Conservation (phyloP, 768 basidiomycete genomes). For the Cyclocybe aegerita region DNA sequence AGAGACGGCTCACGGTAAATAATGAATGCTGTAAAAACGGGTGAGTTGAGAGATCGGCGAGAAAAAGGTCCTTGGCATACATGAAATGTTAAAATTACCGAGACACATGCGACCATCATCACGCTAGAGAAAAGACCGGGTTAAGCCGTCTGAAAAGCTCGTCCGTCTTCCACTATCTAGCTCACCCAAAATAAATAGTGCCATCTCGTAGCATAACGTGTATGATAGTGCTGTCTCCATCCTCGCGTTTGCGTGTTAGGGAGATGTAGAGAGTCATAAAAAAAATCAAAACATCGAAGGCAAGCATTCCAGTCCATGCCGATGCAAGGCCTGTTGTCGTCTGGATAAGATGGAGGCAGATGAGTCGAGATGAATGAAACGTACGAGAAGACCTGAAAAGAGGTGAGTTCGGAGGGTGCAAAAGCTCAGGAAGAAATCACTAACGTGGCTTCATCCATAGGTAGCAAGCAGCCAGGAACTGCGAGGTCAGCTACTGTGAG, state of each 20-base stretch:
- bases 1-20: conserved; percentile 3
- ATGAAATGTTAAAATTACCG: conserved; percentile 14
- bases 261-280: conserved; percentile 38
- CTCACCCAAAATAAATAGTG: conserved; percentile 41
- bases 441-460: conserved; percentile 18
- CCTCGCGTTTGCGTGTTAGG: conserved; percentile 17
- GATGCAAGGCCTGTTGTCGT: conserved; percentile 27
- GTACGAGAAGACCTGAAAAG: conserved; percentile 5
- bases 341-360: not conserved
- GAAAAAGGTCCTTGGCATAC: conserved; percentile 5
- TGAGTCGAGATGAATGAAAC: not conserved
- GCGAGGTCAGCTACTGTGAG: conserved; percentile 10
- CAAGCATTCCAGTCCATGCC: conserved; percentile 39
- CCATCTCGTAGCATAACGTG: conserved; percentile 42
- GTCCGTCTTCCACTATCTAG: not conserved
- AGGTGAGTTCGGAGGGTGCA: not conserved
- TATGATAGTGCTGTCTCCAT: conserved; percentile 23
- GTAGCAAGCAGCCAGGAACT: conserved; percentile 21
- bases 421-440: conserved; percentile 1
- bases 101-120: conserved; percentile 15
- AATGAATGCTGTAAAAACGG: not conserved
- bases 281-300: conserved; percentile 42
- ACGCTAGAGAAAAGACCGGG: conserved; percentile 7
- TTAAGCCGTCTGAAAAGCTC: not conserved
- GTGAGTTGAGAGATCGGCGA: not conserved